These are phyloP conservation scores for Colletotrichum lentis DNA, from an alignment of 2,329 filamentous ascomycete species.

Conservation along the genomic window DNA sequence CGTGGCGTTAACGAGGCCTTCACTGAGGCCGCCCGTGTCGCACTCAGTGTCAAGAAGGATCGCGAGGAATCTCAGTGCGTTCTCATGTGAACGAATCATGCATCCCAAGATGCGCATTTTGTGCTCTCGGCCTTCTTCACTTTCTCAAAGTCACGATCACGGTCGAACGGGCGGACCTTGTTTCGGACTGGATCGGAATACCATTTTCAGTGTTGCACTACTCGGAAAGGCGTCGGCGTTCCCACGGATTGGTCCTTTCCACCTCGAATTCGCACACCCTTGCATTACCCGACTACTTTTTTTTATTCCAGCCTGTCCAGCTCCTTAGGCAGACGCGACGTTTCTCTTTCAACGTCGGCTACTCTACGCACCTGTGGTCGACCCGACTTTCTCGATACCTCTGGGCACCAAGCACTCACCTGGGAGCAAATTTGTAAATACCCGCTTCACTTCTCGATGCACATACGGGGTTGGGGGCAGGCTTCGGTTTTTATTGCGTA, in stretches of 20 bases:
- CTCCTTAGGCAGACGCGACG: constrained; percentile 29
- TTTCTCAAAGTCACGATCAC: constrained; percentile 13
- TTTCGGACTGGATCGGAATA: constrained; percentile 23
- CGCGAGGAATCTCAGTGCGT: constrained; percentile 68
- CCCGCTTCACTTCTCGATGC: constrained; percentile 29
- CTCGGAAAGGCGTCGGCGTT: constrained; percentile 36
- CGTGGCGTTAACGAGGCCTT: constrained; percentile 98
- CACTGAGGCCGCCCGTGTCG: constrained; percentile 94
- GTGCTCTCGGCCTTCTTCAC: constrained; percentile 1
- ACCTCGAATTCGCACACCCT: constrained; percentile 14
- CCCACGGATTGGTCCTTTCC: constrained; percentile 29
- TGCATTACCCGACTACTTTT: constrained; percentile 25
- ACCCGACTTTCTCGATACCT: constrained; percentile 35
- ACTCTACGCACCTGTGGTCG: constrained; percentile 24
- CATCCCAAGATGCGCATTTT: background rate
- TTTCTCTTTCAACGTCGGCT: constrained; percentile 1
- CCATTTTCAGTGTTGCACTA: constrained; percentile 27
- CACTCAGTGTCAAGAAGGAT: constrained; percentile 75
- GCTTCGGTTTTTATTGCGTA: constrained; percentile 16
- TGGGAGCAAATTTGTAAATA: constrained; percentile 35
- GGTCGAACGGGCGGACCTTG: constrained; percentile 28
- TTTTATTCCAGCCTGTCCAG: constrained; percentile 34
- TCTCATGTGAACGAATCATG: constrained; percentile 60
- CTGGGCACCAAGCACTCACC: constrained; percentile 25
- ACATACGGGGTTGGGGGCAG: constrained; percentile 16